phyloP scores from a whole-genome alignment of 2,329 filamentous ascomycete species.

The Penicillium sp. region DNA sequence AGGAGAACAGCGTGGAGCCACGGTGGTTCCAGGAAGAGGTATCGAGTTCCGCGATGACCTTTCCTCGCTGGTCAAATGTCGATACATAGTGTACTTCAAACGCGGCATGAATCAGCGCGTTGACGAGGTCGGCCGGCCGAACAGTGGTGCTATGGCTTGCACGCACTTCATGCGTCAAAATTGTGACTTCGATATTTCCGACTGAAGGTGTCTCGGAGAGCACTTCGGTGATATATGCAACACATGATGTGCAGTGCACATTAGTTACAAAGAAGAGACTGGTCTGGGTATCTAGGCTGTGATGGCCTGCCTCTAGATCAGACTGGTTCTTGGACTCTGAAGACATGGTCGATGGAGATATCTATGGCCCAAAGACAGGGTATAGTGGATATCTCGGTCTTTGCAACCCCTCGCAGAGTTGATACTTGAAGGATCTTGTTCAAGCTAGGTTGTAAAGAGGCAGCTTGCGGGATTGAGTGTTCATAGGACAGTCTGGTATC shows the following conservation, averaged over 20 bases:
- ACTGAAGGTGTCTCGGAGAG: conserved; percentile 38
- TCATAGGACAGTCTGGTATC: neutral
- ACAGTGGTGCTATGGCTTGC: conserved; percentile 38
- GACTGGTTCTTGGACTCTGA: conserved; percentile 3
- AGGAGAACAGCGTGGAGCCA: conserved; percentile 23
- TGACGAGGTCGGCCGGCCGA: conserved; percentile 34
- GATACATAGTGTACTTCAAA: conserved; percentile 49
- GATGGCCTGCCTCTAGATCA: conserved; percentile 11
- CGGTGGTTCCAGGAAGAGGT: conserved; percentile 32
- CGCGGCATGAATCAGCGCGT: conserved; percentile 43
- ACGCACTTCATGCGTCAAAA: conserved; percentile 45
- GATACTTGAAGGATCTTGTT: neutral
- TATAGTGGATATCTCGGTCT: neutral
- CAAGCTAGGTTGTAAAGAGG: neutral
- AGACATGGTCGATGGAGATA: conserved; percentile 18
- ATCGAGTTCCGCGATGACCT: conserved; percentile 36
- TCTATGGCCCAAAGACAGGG: neutral
- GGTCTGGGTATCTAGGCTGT: conserved; percentile 8
- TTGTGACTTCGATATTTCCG: conserved; percentile 41
- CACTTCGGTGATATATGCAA: conserved; percentile 47
- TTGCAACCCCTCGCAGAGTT: neutral
- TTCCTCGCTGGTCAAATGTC: conserved; percentile 36
- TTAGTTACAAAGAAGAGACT: conserved; percentile 47
- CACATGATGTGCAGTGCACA: conserved; percentile 50
- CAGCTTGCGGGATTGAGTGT: neutral